Evolutionary conservation across 345 rosid genomes (phyloP), one percentile per base, ranked within the genome.

Genomic region (Chamaenerion angustifolium): DNA sequence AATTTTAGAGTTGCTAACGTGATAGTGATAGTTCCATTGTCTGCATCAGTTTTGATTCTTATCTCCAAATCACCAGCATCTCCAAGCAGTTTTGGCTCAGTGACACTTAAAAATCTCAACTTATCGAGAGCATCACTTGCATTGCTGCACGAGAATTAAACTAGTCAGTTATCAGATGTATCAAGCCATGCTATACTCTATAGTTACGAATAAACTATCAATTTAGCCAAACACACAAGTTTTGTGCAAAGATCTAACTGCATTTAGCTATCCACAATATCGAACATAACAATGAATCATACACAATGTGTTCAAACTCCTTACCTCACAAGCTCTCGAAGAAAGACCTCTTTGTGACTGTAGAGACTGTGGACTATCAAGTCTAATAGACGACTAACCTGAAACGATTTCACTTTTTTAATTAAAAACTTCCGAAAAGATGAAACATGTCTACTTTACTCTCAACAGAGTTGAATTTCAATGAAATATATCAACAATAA

Each of bases 121-220:
- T 92, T 92, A 64, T 87, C 98, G 53, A 92, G 74, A 56, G 98
- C 98, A 84, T 92, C 98, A 70, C 98, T 92, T 16, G 95, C 98
- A 59, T 92, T 92, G 65, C 98, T 92, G 80, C 0, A 59, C 52
- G 47, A 23, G 51, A 31, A 31, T 4, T 31, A 8, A 31, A 31
- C 37, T 31, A 31, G 37, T 31, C 37, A 31, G 10, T 7, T 31
- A 31, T 31, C 37, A 31, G 37, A 31, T 8, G 25, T 21, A 31
- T 31, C 37, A 31, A 31, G 6, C 7, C 5, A 31, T 7, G 37
- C 8, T 31, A 31, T 31, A 31, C 37, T 31, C 37, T 31, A 3
- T 31, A 31, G 8, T 31, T 5, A 31, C 37, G 37, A 31, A 1
- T 31, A 31, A 31, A 31, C 7, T 31, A 1, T 1, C 37, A 31